Evolutionary conservation across 495 filamentous ascomycete genomes (phyloP), one percentile per base, ranked within the genome.

Genomic region (Trichoderma orchidacearum): DNA sequence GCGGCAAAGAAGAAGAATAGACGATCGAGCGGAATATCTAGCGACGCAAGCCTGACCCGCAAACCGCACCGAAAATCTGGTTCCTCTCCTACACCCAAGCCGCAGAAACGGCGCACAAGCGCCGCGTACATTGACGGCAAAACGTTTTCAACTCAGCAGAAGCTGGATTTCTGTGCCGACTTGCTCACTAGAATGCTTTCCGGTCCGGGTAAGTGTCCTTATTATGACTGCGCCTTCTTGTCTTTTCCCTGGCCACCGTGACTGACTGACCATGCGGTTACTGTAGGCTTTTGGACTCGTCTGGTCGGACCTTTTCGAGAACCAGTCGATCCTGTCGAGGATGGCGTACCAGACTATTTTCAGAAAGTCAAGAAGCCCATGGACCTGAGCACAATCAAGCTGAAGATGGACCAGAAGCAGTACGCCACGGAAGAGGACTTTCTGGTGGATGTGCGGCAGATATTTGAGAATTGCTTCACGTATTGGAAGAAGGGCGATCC

Each of bases 241-340:
- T 34, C 25, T 21, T 41, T 55, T 35, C 23, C 15, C 9, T 12
- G 9, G 12, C 31, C 12, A 28, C 11, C 45, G 15, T 34, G 17
- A 30, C 8, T 3, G 8, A 28, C 31, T 53, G 3, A 54, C 48
- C 25, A 27, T 55, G 17, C 18, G 41, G 23, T 27, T 15, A 54
- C 13, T 29, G 36, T 56, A 77, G 75, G 76, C 17, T 80, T 76
- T 63, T 80, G 78, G 78, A 80, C 78, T n/a, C 75, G 78, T 7
- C 70, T 78, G 2, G 76, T 80, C 7, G 74, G 75, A 0, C 74
- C 74, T 8, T 80, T 78, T 61, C 71, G 69, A 11, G 67, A 75
- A 18, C 74, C 74, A 27, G 75, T 78, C 7, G 64, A 69, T 53
- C 74, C 74, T 3, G 59, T 60, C 8, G 58, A 66, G 35, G 74